Percentiles rank a stretch among this genome's conserved stretches.
Conservation (phyloP, 495 filamentous ascomycete genomes). For the Pyrenopolyporus hunteri region DNA sequence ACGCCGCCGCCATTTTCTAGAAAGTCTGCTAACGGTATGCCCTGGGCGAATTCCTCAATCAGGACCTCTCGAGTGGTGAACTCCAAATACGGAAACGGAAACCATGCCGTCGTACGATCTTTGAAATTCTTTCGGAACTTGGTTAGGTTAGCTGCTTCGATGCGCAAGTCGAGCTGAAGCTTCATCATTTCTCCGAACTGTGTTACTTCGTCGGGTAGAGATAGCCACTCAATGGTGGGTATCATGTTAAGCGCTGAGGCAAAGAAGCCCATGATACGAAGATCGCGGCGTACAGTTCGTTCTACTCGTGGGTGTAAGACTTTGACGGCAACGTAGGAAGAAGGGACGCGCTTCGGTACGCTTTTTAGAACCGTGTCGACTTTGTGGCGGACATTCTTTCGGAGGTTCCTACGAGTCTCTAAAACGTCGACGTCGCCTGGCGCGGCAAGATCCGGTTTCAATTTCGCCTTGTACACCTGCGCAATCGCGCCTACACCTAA, state of each 20-base stretch:
- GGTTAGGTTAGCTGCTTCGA: constrained; percentile 88
- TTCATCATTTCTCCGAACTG: constrained; percentile 99
- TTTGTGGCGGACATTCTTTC: constrained; percentile 74
- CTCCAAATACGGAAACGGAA: constrained; percentile 89
- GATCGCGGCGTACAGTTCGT: constrained; percentile 82
- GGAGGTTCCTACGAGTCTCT: constrained; percentile 59
- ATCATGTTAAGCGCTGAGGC: constrained; percentile 82
- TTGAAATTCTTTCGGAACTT: constrained; percentile 92
- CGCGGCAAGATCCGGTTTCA: constrained; percentile 78
- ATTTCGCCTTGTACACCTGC: constrained; percentile 94
- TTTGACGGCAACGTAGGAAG: constrained; percentile 93
- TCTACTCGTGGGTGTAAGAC: constrained; percentile 94
- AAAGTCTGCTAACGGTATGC: constrained; percentile 89
- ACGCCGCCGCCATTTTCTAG: constrained; percentile 88
- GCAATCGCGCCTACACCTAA: constrained; percentile 96
- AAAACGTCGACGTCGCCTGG: constrained; percentile 64
- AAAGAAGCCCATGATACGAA: constrained; percentile 94
- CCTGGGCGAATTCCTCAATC: constrained; percentile 94
- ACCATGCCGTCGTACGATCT: constrained; percentile 88
- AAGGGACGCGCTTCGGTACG: constrained; percentile 82
- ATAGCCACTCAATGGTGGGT: constrained; percentile 97
- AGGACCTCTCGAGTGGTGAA: constrained; percentile 92
- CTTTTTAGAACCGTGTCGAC: constrained; percentile 87
- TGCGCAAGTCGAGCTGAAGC: constrained; percentile 91
- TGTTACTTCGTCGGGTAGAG: constrained; percentile 88